phyloP scores from a whole-genome alignment of 306 rosid species.

The Lathyrus tuberosus region DNA sequence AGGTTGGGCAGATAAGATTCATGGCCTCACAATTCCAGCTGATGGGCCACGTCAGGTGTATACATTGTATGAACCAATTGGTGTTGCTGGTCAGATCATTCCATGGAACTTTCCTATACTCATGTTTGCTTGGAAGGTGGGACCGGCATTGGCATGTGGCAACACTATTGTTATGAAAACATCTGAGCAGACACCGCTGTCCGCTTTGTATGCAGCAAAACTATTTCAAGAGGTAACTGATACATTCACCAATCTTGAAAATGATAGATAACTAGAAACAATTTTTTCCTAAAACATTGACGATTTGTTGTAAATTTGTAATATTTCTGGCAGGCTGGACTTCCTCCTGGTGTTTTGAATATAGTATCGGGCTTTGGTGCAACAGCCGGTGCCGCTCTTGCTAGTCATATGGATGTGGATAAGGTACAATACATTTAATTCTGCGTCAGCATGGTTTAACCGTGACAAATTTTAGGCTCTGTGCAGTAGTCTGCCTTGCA shows the following conservation, averaged over 20 bases:
- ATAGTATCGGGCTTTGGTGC: background rate
- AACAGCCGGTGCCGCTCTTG: background rate
- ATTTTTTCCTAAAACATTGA: background rate
- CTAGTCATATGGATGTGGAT: conserved; percentile 2
- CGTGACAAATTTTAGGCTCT: too few relatives aligned
- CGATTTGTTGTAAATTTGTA: background rate
- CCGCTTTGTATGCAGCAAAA: conserved; percentile 67
- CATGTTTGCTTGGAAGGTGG: conserved; percentile 90
- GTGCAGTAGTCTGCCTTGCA: too few relatives aligned
- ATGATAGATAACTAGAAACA: background rate
- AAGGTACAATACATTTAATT: background rate
- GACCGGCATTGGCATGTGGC: conserved; percentile 90
- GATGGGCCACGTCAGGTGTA: conserved; percentile 77
- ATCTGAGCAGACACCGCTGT: conserved; percentile 91
- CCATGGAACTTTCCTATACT: conserved; percentile 96
- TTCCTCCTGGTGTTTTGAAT: background rate
- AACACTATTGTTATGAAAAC: conserved; percentile 80
- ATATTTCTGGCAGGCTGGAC: background rate
- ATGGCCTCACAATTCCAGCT: conserved; percentile 81
- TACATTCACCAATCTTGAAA: too few relatives aligned
- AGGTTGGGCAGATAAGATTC: conserved; percentile 95
- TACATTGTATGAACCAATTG: conserved; percentile 93
- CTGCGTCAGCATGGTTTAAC: background rate
- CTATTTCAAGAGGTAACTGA: conserved; percentile 70
- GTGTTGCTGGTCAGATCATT: conserved; percentile 91